Conservation (phyloP, 176 grass and related monocot species). For the Lolium rigidum region DNA sequence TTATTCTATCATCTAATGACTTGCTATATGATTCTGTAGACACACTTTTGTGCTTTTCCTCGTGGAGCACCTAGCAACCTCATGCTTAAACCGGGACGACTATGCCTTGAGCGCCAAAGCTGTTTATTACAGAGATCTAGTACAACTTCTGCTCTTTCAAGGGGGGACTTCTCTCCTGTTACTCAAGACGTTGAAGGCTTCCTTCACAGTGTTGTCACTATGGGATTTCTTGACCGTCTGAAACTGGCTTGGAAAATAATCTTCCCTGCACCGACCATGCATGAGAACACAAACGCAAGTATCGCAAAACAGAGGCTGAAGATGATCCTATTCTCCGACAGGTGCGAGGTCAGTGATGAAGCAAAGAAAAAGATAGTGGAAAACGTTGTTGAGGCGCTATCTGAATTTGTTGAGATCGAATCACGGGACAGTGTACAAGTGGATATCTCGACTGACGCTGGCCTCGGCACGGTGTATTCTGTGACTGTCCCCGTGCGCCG, state of each 20-base stretch:
- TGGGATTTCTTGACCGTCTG: conserved; percentile 80
- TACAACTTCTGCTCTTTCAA: conserved; percentile 42
- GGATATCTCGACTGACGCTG: conserved; percentile 82
- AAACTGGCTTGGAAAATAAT: conserved; percentile 85
- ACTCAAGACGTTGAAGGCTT: conserved; percentile 71
- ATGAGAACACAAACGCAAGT: conserved; percentile 79
- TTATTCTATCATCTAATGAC: neutral
- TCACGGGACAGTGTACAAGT: conserved; percentile 91
- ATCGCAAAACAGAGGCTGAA: conserved; percentile 95
- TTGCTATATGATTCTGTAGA: conserved; percentile 43
- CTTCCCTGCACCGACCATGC: conserved; percentile 63
- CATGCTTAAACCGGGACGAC: conserved; percentile 46
- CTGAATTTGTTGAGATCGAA: conserved; percentile 95
- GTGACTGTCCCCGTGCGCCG: conserved; percentile 81
- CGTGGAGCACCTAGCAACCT: conserved; percentile 42
- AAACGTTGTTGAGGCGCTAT: conserved; percentile 66
- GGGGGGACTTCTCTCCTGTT: conserved; percentile 55
- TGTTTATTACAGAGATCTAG: conserved; percentile 8
- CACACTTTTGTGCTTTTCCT: conserved; percentile 43
- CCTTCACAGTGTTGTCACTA: conserved; percentile 66
- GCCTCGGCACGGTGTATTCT: conserved; percentile 83
- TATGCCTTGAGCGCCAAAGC: conserved; percentile 31
- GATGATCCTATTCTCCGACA: conserved; percentile 96
- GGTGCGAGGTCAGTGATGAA: conserved; percentile 89
- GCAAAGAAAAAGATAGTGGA: conserved; percentile 96